Conservation (phyloP, 2,329 filamentous ascomycete genomes). For the Blastomyces parvus region DNA sequence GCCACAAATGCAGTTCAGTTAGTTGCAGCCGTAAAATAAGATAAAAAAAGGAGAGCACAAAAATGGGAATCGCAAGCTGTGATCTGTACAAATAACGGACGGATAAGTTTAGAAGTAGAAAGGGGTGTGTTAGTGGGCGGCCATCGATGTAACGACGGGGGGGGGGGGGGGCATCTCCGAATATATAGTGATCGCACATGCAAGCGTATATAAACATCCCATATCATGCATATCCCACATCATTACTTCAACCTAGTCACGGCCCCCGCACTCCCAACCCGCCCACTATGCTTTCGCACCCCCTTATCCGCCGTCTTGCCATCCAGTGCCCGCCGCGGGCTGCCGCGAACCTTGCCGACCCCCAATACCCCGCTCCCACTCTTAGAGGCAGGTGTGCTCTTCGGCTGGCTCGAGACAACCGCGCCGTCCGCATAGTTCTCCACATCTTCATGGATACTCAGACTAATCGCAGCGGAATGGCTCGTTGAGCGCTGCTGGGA, state of each 20-base stretch:
- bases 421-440: conserved; percentile 51
- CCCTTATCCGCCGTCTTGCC: conserved; percentile 34
- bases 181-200: neutral
- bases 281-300: conserved; percentile 39
- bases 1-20: neutral
- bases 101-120: neutral
- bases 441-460: conserved; percentile 55
- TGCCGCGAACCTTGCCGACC: conserved; percentile 55
- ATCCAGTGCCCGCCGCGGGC: conserved; percentile 38
- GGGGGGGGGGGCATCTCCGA: neutral
- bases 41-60: neutral
- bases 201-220: too few species aligned
- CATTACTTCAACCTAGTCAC: neutral
- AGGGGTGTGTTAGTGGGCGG: neutral
- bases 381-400: conserved; percentile 43
- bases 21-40: neutral
- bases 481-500: conserved; percentile 58
- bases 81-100: conserved; percentile 1
- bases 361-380: conserved; percentile 44
- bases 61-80: neutral
- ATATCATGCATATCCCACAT: neutral
- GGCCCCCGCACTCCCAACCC: conserved; percentile 36
- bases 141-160: neutral
- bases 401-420: conserved; percentile 18
- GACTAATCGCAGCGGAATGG: conserved; percentile 62